Evolutionary conservation across 2,329 filamentous ascomycete genomes (phyloP).

Genomic region (Plectosphaerella plurivora): DNA sequence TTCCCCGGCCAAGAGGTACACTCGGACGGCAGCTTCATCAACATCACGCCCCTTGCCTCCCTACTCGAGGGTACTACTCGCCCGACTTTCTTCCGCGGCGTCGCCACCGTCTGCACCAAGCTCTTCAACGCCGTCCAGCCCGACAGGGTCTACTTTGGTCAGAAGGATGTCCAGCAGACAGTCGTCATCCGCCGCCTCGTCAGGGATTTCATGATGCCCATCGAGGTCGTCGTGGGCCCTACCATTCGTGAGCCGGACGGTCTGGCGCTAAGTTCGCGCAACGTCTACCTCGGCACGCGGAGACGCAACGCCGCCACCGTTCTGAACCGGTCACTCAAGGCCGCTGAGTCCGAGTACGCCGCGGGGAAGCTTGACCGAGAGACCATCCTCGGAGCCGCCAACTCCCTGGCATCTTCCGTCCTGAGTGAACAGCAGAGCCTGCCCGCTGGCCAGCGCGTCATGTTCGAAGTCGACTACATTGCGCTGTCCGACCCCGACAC

Average conservation of each 20-base stretch:
- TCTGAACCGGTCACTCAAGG: constrained; percentile 62
- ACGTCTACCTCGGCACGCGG: constrained; percentile 82
- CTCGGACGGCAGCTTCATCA: constrained; percentile 84
- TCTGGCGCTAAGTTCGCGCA: constrained; percentile 85
- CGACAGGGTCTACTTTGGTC: constrained; percentile 82
- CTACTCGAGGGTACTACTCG: constrained; percentile 80
- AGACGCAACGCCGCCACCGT: constrained; percentile 70
- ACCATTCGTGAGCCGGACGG: constrained; percentile 78
- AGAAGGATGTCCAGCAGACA: constrained; percentile 97
- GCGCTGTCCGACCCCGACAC: constrained; percentile 83
- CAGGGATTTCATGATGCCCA: constrained; percentile 77
- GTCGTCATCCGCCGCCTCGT: constrained; percentile 85
- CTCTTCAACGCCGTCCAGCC: constrained; percentile 48
- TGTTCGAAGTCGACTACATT: constrained; percentile 86
- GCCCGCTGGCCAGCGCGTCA: constrained; percentile 54
- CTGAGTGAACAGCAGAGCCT: constrained; percentile 59
- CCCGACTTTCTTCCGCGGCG: constrained; percentile 93
- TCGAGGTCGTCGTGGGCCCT: constrained; percentile 65
- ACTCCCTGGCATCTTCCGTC: constrained; percentile 50
- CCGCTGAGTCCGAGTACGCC: constrained; percentile 65
- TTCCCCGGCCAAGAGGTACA: constrained; percentile 67
- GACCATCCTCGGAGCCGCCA: constrained; percentile 69
- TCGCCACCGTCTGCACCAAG: constrained; percentile 95
- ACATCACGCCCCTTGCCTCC: constrained; percentile 77
- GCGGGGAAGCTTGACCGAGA: constrained; percentile 47